phyloP scores from a whole-genome alignment of 2,329 filamentous ascomycete genomes.

The Pseudogymnoascus sp. region DNA sequence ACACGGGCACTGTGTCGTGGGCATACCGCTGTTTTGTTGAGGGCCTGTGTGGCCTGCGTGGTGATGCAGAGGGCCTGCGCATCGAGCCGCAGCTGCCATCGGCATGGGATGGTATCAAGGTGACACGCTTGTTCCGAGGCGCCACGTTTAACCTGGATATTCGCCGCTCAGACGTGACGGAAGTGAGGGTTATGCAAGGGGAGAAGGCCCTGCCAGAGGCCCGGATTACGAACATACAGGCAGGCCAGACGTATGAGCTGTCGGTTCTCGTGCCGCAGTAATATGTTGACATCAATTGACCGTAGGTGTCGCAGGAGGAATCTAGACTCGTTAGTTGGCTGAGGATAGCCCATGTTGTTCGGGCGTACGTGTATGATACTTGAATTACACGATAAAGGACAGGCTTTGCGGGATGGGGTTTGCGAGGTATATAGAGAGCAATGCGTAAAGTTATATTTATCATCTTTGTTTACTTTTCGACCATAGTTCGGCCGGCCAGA shows the following conservation, averaged over 20 bases:
- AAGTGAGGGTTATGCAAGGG: slow-evolving; percentile 35
- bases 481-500: background rate
- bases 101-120: slow-evolving; percentile 41
- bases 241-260: slow-evolving; percentile 39
- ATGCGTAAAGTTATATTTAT: background rate
- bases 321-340: background rate
- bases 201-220: slow-evolving; percentile 33
- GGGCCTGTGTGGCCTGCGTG: slow-evolving; percentile 46
- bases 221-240: slow-evolving; percentile 35
- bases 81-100: slow-evolving; percentile 45
- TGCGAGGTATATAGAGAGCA: background rate
- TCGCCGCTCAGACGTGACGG: slow-evolving; percentile 32
- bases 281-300: background rate
- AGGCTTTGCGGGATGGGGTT: background rate
- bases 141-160: slow-evolving; percentile 40
- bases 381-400: background rate
- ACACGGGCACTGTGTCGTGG: slow-evolving; percentile 52
- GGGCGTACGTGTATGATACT: background rate
- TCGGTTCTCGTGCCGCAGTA: slow-evolving; percentile 30
- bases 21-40: slow-evolving; percentile 49
- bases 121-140: slow-evolving; percentile 42
- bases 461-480: background rate
- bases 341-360: background rate
- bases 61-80: slow-evolving; percentile 39
- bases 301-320: background rate